Percentiles rank a stretch among this genome's conserved stretches.
Conservation (phyloP, 768 basidiomycete genomes). For the Gloeophyllum trabeum region DNA sequence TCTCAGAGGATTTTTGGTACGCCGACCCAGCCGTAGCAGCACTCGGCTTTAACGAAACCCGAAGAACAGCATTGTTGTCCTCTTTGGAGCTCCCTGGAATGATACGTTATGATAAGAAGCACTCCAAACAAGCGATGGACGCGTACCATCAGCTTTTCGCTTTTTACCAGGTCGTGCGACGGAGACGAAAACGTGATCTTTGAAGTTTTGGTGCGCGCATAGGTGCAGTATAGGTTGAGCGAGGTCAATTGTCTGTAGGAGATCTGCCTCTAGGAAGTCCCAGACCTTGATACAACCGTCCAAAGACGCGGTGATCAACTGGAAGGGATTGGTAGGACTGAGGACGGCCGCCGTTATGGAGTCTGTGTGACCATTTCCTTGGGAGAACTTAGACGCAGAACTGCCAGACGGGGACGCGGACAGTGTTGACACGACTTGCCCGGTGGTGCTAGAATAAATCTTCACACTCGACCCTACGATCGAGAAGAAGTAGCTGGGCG, state of each 20-base stretch:
- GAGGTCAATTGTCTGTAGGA: conserved; percentile 67
- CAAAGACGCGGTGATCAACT: conserved; percentile 76
- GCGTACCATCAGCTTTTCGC: conserved; percentile 19
- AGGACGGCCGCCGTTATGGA: conserved; percentile 65
- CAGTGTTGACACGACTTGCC: conserved; percentile 77
- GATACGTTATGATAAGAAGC: no score
- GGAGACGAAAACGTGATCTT: conserved; percentile 62
- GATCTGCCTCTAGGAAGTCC: conserved; percentile 82
- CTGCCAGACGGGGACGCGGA: conserved; percentile 27
- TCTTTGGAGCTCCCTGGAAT: conserved; percentile 19
- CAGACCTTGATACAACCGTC: conserved; percentile 85
- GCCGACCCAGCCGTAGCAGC: conserved; percentile 26
- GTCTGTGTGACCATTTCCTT: conserved; percentile 29
- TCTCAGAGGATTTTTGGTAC: conserved; percentile 35
- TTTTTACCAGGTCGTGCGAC: conserved; percentile 40
- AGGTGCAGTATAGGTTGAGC: conserved; percentile 61
- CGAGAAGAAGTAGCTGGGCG: conserved; percentile 77
- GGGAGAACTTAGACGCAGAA: conserved; percentile 15
- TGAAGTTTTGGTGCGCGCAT: conserved; percentile 59
- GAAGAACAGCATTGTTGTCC: conserved; percentile 48
- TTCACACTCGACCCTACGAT: conserved; percentile 74
- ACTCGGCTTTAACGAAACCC: conserved; percentile 46
- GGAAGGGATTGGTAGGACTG: conserved; percentile 80
- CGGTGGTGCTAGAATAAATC: conserved; percentile 72
- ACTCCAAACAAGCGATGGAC: background rate